These are phyloP conservation scores for Crithidia thermophila DNA, from an alignment of 208 protist genomes.

Conservation along the genomic window DNA sequence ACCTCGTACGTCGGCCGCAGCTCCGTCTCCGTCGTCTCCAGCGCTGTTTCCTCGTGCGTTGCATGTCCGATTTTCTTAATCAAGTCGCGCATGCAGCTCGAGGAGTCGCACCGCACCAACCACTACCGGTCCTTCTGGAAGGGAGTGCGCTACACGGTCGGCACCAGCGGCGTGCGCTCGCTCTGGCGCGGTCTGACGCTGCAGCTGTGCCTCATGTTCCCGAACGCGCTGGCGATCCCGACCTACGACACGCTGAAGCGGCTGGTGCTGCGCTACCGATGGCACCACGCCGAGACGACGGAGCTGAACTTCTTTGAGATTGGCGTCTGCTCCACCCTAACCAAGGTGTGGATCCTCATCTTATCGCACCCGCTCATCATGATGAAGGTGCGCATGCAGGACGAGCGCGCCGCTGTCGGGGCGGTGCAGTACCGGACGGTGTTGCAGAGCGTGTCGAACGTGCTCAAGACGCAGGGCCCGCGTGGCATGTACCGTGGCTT, in stretches of 20 bases:
- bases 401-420: constrained; percentile 60
- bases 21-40: constrained; percentile 50
- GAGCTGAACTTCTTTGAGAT: constrained; percentile 72
- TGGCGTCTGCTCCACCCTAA: constrained; percentile 67
- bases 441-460: constrained; percentile 45
- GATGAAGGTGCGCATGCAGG: constrained; percentile 82
- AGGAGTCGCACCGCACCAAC: constrained; percentile 45
- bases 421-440: constrained; percentile 66
- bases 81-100: constrained; percentile 85
- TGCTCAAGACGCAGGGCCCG: constrained; percentile 66
- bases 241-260: constrained; percentile 85
- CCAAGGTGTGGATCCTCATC: constrained; percentile 62
- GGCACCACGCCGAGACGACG: constrained; percentile 20
- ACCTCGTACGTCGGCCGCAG: constrained; percentile 50
- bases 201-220: constrained; percentile 80
- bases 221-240: constrained; percentile 74
- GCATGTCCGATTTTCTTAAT: constrained; percentile 71
- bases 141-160: constrained; percentile 55
- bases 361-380: constrained; percentile 83
- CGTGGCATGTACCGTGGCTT: constrained; percentile 80
- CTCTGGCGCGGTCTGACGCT: constrained; percentile 79
- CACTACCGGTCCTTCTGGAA: constrained; percentile 72
- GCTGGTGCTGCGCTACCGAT: constrained; percentile 45
- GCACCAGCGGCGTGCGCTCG: constrained; percentile 63
- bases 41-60: constrained; percentile 43